phyloP scores from a whole-genome alignment of 257 asterid genomes.

The Ajuga chamaepitys region DNA sequence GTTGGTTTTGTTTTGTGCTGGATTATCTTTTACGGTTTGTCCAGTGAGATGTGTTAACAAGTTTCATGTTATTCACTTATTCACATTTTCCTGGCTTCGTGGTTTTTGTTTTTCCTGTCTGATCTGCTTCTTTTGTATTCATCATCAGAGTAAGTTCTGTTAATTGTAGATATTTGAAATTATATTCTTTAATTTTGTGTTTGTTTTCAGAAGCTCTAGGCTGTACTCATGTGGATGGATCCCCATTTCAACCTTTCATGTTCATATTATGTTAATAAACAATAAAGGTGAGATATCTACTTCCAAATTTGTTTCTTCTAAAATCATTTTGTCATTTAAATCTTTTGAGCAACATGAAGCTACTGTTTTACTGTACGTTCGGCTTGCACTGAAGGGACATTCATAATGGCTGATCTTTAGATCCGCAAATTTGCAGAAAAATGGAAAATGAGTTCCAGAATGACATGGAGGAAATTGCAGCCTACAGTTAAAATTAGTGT shows the following conservation, averaged over 20 bases:
- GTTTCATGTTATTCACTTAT: not conserved
- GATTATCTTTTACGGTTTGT: not conserved
- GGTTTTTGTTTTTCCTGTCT: not conserved
- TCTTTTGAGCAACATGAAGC: not conserved
- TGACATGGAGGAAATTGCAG: conserved; percentile 22
- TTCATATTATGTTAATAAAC: conserved; percentile 19
- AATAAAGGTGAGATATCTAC: conserved; percentile 42
- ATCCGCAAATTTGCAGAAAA: conserved; percentile 38
- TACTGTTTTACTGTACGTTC: conserved; percentile 3
- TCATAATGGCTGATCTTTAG: not conserved
- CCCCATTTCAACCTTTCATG: conserved; percentile 28
- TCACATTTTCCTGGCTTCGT: not conserved
- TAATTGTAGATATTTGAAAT: not conserved
- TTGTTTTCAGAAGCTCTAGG: conserved; percentile 35
- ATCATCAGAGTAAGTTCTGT: not conserved
- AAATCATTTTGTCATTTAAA: not conserved
- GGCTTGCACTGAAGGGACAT: not conserved
- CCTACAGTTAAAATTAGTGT: conserved; percentile 23
- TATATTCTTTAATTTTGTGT: not conserved
- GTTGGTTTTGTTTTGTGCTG: not conserved
- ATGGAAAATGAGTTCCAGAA: conserved; percentile 32
- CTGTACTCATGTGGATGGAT: conserved; percentile 27
- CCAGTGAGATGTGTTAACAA: not conserved
- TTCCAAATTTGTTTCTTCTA: not conserved
- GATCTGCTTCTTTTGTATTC: not conserved